Evolutionary conservation across 2,329 filamentous ascomycete species (phyloP).

Genomic region (Exserohilum rostratum): DNA sequence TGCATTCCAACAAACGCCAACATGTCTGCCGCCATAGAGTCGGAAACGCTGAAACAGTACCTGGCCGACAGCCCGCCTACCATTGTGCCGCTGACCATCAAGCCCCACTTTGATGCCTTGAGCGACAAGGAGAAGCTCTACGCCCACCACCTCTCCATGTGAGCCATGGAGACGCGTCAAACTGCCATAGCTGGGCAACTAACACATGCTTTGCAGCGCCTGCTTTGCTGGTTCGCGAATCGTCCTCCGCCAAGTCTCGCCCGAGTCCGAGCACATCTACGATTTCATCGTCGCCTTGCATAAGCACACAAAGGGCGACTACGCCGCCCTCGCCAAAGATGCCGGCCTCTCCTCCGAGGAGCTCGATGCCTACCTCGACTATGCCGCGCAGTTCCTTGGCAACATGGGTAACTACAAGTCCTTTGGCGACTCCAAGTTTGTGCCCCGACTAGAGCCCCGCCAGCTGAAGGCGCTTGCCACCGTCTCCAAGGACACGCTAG

Average conservation of each 20-base stretch:
- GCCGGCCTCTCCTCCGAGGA: constrained; percentile 50
- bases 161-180: constrained; percentile 4
- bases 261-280: constrained; percentile 59
- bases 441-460: constrained; percentile 53
- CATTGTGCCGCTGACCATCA: constrained; percentile 86
- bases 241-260: constrained; percentile 59
- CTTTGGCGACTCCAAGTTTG: constrained; percentile 59
- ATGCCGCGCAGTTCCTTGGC: constrained; percentile 56
- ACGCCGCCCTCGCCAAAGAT: constrained; percentile 52
- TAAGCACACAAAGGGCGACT: constrained; percentile 56
- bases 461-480: constrained; percentile 54
- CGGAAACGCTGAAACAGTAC: constrained; percentile 67
- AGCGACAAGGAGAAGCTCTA: constrained; percentile 82
- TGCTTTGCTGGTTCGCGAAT: constrained; percentile 58
- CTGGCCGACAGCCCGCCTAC: constrained; percentile 89
- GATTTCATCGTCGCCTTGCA: constrained; percentile 61
- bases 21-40: constrained; percentile 50
- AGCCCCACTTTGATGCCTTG: constrained; percentile 86
- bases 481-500: constrained; percentile 47
- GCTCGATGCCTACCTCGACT: constrained; percentile 48
- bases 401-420: constrained; percentile 62
- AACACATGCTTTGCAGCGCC: constrained; percentile 39
- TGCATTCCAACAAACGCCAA: neutral
- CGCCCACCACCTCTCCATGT: constrained; percentile 69
- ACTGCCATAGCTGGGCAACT: neutral